A percentile compares a stretch with the other conserved stretches of the same genome.
Evolutionary conservation across 2,329 filamentous ascomycete genomes (phyloP).

Genomic region (Neofusicoccum parvum): DNA sequence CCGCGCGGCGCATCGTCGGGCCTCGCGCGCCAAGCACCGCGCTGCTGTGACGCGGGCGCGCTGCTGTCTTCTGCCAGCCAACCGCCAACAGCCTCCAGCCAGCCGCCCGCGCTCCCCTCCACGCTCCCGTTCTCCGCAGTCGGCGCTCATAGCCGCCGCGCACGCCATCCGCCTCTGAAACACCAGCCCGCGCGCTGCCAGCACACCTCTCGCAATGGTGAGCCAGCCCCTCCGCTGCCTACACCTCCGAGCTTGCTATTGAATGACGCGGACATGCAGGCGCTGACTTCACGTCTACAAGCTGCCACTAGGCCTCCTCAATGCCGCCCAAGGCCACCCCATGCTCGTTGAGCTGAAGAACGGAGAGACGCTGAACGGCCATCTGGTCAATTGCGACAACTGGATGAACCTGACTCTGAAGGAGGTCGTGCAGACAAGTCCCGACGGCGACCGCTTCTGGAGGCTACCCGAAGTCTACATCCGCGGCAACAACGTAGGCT

Average conservation of each 20-base stretch:
- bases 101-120: background rate
- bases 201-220: conserved; percentile 11
- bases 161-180: background rate
- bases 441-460: conserved; percentile 93
- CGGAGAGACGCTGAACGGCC: conserved; percentile 94
- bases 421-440: conserved; percentile 94
- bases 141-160: background rate
- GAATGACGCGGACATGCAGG: conserved; percentile 25
- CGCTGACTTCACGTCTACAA: conserved; percentile 38
- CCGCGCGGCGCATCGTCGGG: background rate
- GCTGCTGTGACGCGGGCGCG: conserved; percentile 5
- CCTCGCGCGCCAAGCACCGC: background rate
- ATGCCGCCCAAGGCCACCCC: conserved; percentile 93
- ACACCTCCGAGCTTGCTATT: conserved; percentile 10
- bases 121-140: background rate
- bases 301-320: conserved; percentile 78
- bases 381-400: conserved; percentile 94
- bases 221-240: conserved; percentile 15
- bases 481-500: conserved; percentile 89
- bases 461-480: conserved; percentile 93
- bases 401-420: conserved; percentile 99
- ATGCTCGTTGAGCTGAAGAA: conserved; percentile 98
- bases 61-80: background rate
- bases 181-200: background rate
- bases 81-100: background rate